Base-by-base conservation (phyloP, 257 asterid genomes). In the Nicotiana attenuata region DNA sequence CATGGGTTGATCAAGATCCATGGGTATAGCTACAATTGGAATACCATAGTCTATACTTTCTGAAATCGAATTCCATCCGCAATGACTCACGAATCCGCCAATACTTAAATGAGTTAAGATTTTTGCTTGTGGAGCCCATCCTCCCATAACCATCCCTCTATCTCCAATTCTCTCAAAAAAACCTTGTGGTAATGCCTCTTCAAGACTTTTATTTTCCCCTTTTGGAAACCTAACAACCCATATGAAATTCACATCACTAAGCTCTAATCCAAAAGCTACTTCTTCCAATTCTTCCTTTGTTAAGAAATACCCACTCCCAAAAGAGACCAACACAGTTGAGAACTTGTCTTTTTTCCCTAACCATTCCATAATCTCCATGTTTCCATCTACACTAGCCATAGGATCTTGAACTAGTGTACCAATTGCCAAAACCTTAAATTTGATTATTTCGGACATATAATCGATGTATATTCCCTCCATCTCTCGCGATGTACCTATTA, bases 1-100 rank as follows among this genome's bases (percentile, higher is more conserved):
- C 71, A 86, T 61, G 1, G 90, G 90, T 83, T 90, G 92, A 73
- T 88, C 93, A 3, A 90, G 82, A 28, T 90, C 89, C 93, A 88
- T 86, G 0, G 90, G 91, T 35, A 90, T 38, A 2, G 91, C 90
- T 1, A 90, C 81, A 29, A 88, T 82, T 10, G 92, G 91, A 5
- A 90, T 89, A 8, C 90, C 91, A 71, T 60, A 77, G 3, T 75
- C 57, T 84, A 90, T 71, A 61, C 90, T 83, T 71, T 90, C 90
- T 60, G 83, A 2, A 2, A 88, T 84, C 9, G 89, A 89, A 24
- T 84, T 89, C 90, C 92, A 89, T 3, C 90, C 89, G 56, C 91
- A 89, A 26, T 87, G 91, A 29, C 89, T 85, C 56, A 90, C 83
- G 47, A 88, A 85, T 17, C 91, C 87, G 4, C 88, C 92, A 0